Conservation (phyloP, 345 rosid genomes). For the Salix suchowensis region DNA sequence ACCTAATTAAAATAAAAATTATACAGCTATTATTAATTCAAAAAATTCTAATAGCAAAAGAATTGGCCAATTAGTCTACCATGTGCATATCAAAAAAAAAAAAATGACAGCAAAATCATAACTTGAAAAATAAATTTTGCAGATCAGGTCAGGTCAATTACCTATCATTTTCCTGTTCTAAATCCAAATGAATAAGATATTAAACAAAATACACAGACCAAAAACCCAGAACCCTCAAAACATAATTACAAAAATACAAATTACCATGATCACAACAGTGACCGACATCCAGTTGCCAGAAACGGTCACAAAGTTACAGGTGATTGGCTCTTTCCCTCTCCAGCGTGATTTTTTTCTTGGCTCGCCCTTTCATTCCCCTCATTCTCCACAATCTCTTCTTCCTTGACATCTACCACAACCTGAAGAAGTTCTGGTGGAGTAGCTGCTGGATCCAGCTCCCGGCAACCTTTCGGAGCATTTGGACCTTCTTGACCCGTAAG, state of each 20-base stretch:
- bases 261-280: not conserved
- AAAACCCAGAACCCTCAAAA: not conserved
- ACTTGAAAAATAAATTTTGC: not conserved
- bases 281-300: not conserved
- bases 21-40: not conserved
- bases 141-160: not conserved
- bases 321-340: not conserved
- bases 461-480: conserved; percentile 26
- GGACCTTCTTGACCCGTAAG: conserved; percentile 24
- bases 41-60: not conserved
- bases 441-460: conserved; percentile 28
- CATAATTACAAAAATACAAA: not conserved
- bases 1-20: not conserved
- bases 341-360: conserved; percentile 3
- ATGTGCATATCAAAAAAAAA: not conserved
- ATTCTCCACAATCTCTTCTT: conserved; percentile 30
- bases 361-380: conserved; percentile 11
- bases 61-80: not conserved
- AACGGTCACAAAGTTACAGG: not conserved
- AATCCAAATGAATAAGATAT: not conserved
- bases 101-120: not conserved
- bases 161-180: not conserved
- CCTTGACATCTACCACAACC: conserved; percentile 29
- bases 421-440: conserved; percentile 24
- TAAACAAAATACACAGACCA: not conserved